phyloP scores from a whole-genome alignment of 345 rosid species.

The Camelina sativa region DNA sequence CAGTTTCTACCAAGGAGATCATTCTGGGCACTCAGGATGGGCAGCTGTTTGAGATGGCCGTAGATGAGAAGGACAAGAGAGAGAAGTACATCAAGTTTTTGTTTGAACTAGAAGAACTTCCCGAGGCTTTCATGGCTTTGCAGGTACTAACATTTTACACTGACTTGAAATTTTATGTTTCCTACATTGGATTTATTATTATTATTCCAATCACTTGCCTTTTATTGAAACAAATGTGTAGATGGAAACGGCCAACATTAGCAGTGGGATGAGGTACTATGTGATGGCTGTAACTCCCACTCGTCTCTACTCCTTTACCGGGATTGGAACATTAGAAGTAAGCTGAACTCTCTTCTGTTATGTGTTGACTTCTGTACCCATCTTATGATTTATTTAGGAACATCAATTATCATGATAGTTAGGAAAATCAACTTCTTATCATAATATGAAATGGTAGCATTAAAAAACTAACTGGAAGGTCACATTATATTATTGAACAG shows the following conservation, averaged over 20 bases:
- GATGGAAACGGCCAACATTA: conserved; percentile 90
- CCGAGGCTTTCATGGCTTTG: conserved; percentile 91
- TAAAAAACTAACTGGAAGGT: conserved; percentile 17
- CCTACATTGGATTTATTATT: neutral
- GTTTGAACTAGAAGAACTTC: conserved; percentile 80
- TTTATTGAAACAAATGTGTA: conserved; percentile 42
- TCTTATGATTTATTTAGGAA: conserved; percentile 11
- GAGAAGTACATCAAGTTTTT: conserved; percentile 88
- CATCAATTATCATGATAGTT: conserved; percentile 5
- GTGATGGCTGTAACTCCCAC: conserved; percentile 99
- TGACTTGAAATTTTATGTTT: neutral
- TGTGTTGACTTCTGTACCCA: conserved; percentile 4
- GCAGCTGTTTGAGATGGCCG: conserved; percentile 88
- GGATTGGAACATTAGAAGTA: conserved; percentile 90
- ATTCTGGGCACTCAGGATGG: conserved; percentile 91
- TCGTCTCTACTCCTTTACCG: conserved; percentile 93
- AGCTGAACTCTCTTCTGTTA: conserved; percentile 44
- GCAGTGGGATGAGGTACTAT: conserved; percentile 81
- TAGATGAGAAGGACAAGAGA: conserved; percentile 96
- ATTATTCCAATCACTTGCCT: neutral
- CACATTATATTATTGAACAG: conserved; percentile 9
- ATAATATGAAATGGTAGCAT: conserved; percentile 15
- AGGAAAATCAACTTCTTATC: conserved; percentile 8
- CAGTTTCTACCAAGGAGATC: conserved; percentile 95
- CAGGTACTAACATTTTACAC: conserved; percentile 56